Evolutionary conservation across 2,329 filamentous ascomycete genomes (phyloP).

Genomic region (Neophaeococcomyces mojaviensis): DNA sequence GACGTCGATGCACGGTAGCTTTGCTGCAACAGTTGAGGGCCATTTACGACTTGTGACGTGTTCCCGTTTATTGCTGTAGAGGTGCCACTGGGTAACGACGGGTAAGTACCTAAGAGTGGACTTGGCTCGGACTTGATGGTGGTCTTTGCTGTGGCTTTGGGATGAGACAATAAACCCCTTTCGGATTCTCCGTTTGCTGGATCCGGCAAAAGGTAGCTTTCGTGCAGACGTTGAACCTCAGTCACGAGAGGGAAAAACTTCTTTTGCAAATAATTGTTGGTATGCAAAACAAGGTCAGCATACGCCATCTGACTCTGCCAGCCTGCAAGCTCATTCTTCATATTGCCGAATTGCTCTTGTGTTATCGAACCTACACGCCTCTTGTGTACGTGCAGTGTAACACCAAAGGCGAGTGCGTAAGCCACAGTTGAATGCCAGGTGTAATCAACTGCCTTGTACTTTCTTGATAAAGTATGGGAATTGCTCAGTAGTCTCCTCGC

Average conservation of each 20-base stretch:
- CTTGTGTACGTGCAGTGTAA: constrained; percentile 20
- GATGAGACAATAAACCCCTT: background rate
- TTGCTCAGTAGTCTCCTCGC: constrained; percentile 25
- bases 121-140: constrained; percentile 1
- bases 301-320: constrained; percentile 23
- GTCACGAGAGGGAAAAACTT: constrained; percentile 20
- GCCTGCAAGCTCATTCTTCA: constrained; percentile 22
- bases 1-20: background rate
- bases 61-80: constrained; percentile 3
- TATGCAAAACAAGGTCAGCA: constrained; percentile 20
- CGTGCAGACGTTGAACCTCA: constrained; percentile 12
- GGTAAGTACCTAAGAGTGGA: constrained; percentile 9
- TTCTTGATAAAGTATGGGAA: constrained; percentile 21
- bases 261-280: constrained; percentile 19
- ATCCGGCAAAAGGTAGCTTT: constrained; percentile 11
- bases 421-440: constrained; percentile 22
- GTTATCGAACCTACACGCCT: constrained; percentile 13
- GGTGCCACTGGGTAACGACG: background rate
- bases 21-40: constrained; percentile 9
- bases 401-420: constrained; percentile 21
- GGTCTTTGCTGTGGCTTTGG: constrained; percentile 10
- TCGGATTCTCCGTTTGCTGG: no score
- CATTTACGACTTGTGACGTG: constrained; percentile 4
- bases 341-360: constrained; percentile 20
- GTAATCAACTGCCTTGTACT: constrained; percentile 24